Evolutionary conservation across 805 yeast species (phyloP).

Genomic region (Crinitomyces ghanaensis): DNA sequence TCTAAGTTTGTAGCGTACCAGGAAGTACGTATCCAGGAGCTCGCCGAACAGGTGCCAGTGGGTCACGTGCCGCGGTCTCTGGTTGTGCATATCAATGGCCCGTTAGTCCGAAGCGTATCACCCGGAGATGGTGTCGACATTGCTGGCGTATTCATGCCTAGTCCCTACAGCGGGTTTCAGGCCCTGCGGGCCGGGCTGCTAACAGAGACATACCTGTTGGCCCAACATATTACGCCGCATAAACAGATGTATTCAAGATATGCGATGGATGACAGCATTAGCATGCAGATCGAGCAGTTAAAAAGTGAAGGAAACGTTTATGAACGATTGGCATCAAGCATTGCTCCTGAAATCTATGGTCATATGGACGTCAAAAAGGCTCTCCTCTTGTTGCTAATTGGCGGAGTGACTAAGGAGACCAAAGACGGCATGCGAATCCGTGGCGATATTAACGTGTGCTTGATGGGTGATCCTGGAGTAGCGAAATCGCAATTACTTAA

Average conservation of each 20-base stretch:
- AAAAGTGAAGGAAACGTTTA: slow-evolving; percentile 59
- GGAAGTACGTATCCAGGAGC: slow-evolving; percentile 88
- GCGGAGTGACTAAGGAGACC: slow-evolving; percentile 89
- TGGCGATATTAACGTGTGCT: slow-evolving; percentile 90
- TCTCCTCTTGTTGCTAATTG: slow-evolving; percentile 67
- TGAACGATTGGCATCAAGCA: slow-evolving; percentile 68
- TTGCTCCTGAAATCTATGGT: slow-evolving; percentile 97
- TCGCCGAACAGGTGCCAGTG: slow-evolving; percentile 93
- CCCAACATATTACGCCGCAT: slow-evolving; percentile 76
- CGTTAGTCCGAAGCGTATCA: slow-evolving; percentile 69
- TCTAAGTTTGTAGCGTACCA: slow-evolving; percentile 92
- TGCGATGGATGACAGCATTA: slow-evolving; percentile 45
- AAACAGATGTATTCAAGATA: slow-evolving; percentile 72
- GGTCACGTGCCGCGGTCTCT: slow-evolving; percentile 93
- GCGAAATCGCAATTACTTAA: slow-evolving; percentile 95
- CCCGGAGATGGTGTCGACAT: slow-evolving; percentile 96
- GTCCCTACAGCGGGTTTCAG: slow-evolving; percentile 91
- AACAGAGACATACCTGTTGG: slow-evolving; percentile 88
- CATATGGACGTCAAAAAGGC: slow-evolving; percentile 91
- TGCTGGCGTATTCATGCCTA: slow-evolving; percentile 83
- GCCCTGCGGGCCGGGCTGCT: slow-evolving; percentile 87
- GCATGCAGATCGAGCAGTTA: slow-evolving; percentile 43
- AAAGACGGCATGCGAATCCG: slow-evolving; percentile 97
- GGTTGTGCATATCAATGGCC: slow-evolving; percentile 82
- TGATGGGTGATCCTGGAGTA: slow-evolving; percentile 99